These are phyloP conservation scores for Suhomyces pyralidae DNA, from an alignment of 805 yeast genomes.

Conservation along the genomic window DNA sequence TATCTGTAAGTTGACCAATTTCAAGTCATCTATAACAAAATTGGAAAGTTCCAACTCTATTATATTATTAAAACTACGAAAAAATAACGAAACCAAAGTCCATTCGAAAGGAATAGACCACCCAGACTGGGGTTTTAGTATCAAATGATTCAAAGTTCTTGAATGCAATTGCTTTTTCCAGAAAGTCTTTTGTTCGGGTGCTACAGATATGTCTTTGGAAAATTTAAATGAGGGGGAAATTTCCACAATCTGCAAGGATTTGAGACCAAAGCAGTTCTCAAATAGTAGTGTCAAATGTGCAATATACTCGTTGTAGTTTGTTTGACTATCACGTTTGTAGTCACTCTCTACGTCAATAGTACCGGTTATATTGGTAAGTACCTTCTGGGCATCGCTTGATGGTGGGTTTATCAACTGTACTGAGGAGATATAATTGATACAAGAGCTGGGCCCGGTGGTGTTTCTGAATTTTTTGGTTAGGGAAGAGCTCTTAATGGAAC, in stretches of 20 bases:
- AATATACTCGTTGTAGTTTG: constrained; percentile 24
- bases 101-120: constrained; percentile 52
- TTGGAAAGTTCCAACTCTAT: constrained; percentile 43
- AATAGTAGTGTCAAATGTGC: constrained; percentile 30
- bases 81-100: constrained; percentile 44
- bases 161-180: constrained; percentile 7
- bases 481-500: constrained; percentile 13
- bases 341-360: constrained; percentile 29
- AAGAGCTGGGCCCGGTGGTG: constrained; percentile 25
- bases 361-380: constrained; percentile 34
- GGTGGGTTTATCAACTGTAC: constrained; percentile 37
- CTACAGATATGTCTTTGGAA: not conserved
- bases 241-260: constrained; percentile 38
- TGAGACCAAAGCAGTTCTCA: constrained; percentile 46
- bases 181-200: not conserved
- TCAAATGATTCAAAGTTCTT: constrained; percentile 31
- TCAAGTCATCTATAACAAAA: constrained; percentile 46
- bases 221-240: constrained; percentile 51
- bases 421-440: constrained; percentile 28
- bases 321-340: constrained; percentile 11
- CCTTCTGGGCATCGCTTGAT: constrained; percentile 16
- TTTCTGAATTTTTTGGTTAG: constrained; percentile 18
- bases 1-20: constrained; percentile 11
- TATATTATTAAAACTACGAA: constrained; percentile 38
- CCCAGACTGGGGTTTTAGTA: constrained; percentile 43